Evolutionary conservation across 352 stramenopile genomes (phyloP), one percentile per base, ranked within the genome.

Genomic region (Globisporangium nunn): DNA sequence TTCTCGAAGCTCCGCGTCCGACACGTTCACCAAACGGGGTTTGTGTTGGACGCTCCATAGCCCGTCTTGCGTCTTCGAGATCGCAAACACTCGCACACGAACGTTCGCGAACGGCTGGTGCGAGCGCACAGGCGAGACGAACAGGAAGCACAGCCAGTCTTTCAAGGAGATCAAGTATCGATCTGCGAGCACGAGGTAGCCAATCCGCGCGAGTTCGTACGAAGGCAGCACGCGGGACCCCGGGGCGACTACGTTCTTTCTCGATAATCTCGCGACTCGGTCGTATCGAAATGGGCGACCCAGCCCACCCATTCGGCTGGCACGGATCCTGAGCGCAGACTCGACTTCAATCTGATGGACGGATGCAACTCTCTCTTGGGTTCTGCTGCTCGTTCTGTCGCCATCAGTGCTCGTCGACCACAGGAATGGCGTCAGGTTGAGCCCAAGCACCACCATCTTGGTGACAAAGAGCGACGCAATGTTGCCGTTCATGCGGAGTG

Each of bases 141-240:
- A 4, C 29, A 55, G 12, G 17, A 61, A 55, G 14, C 39, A 61
- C 48, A 56, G 44, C 56, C 56, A 61, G 17, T 61, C 50, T 1
- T 67, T 58, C 28, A 74, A 44, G 4, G 59, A 61, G 14, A 79
- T 58, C 23, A 61, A 35, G 57, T 66, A 50, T 0, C n/a, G 56
- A 14, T 52, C 46, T 10, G 43, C 28, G 2, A 60, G 33, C 3
- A 74, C 54, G 52, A 67, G 52, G 59, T 69, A 71, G 0, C 67
- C 55, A 17, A 61, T 31, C 0, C 55, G 47, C 18, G 23, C 54
- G 14, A 74, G 54, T 44, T 61, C 51, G 6, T 52, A 51, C 28
- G 53, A 66, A 0, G 57, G 52, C 15, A 56, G 35, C 29, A 45
- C 37, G 2, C 49, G 5, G 3, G 50, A 17, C 4, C 3, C 15